Conservation (phyloP, 2,329 filamentous ascomycete species). For the Xylaria sp. region DNA sequence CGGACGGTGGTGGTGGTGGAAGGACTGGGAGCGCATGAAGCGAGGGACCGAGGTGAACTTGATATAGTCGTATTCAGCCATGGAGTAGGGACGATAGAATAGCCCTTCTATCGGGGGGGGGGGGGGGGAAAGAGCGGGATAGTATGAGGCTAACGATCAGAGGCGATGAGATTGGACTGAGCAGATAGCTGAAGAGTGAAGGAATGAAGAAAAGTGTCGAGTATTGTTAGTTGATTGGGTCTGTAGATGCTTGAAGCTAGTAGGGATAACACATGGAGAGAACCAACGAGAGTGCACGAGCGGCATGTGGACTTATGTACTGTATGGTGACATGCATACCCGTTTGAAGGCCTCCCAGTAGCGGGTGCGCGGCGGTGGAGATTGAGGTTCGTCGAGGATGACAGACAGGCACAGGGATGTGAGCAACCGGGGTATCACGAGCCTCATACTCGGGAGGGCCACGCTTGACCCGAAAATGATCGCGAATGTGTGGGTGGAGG, state of each 20-base stretch:
- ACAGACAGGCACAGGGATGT: constrained; percentile 29
- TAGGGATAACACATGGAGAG: constrained; percentile 39
- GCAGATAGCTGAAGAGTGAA: constrained; percentile 12
- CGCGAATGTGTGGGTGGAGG: constrained; percentile 2
- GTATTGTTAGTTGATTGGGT: constrained; percentile 32
- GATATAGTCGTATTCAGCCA: constrained; percentile 42
- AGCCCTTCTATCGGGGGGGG: constrained; percentile 37
- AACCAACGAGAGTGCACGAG: constrained; percentile 39
- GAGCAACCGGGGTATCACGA: constrained; percentile 26
- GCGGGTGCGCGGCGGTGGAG: constrained; percentile 17
- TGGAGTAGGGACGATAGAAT: constrained; percentile 29
- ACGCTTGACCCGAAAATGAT: constrained; percentile 32
- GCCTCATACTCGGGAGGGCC: constrained; percentile 27
- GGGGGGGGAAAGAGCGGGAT: constrained; percentile 14
- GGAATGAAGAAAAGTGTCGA: constrained; percentile 6
- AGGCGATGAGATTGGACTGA: constrained; percentile 2
- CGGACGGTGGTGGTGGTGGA: constrained; percentile 41
- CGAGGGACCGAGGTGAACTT: constrained; percentile 32
- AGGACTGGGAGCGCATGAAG: constrained; percentile 44
- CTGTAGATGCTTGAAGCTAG: constrained; percentile 45
- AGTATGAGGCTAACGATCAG: constrained; percentile 23
- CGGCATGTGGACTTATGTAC: constrained; percentile 40
- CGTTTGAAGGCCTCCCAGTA: constrained; percentile 43
- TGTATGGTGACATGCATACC: constrained; percentile 42
- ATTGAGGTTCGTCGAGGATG: constrained; percentile 24